Base-by-base conservation (phyloP, 1,139 yeast genomes). In the Yueomyces sp. region DNA sequence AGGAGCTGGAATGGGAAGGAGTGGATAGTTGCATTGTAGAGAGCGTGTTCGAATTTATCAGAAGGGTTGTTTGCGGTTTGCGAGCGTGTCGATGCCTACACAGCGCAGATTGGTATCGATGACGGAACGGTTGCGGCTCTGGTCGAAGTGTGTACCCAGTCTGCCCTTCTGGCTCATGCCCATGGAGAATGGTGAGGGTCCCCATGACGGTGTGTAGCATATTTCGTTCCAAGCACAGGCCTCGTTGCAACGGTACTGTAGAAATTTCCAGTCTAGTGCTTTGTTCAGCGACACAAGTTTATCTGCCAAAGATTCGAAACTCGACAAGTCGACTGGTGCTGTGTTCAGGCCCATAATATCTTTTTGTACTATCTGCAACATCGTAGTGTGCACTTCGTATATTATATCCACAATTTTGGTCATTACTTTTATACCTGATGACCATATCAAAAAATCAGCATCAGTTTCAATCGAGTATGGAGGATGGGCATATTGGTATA, bases 151-250 rank as follows among this genome's bases (percentile, higher is more conserved):
- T 35, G 49, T 49, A 9, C 56, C 57, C 27, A 44, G 42, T 11
- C 39, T 36, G 4, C 34, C n/a, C 4, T 43, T 41, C 3, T n/a
- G 25, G 2, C 38, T 4, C 53, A 53, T 27, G 1, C 41, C 39
- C 8, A 40, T 33, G 1, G 73, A 69, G 25, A 71, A 38, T 2
- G 78, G 76, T 1, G 70, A 60, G 1, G 81, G 80, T 0, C 80
- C 80, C 80, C 80, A 75, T 0, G 76, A 68, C 1, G 80, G 80
- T 4, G 73, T 66, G 43, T 64, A 73, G 51, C 81, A 76, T 1
- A 72, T 50, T 47, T 72, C 74, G 48, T 69, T 67, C 54, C 60
- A 55, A 0, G 49, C 60, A 54, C 81, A 75, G 7, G 52, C 53
- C 4, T 51, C 45, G 0, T 64, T 49, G 52, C 80, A 75, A 36